These are phyloP conservation scores for Pyrus communis DNA, from an alignment of 306 rosid species.

Conservation along the genomic window DNA sequence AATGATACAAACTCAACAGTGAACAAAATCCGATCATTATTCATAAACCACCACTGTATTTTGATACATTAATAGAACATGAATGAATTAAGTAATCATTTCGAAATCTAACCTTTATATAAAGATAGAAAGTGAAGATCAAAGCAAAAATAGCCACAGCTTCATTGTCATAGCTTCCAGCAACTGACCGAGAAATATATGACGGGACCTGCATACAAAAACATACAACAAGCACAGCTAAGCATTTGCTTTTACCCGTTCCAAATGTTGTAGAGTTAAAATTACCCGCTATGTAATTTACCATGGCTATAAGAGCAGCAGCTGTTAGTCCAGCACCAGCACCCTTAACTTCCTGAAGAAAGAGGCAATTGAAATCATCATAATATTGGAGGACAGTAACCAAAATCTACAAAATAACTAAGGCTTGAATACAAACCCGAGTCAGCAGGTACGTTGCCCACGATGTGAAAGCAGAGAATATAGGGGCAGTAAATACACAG, in stretches of 20 bases:
- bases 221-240: background rate
- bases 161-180: conserved; percentile 99
- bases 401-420: background rate
- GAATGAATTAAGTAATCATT: background rate
- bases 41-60: background rate
- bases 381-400: conserved; percentile 6
- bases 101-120: conserved; percentile 66
- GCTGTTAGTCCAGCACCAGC: conserved; percentile 95
- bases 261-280: conserved; percentile 1
- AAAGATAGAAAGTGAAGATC: conserved; percentile 93
- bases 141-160: conserved; percentile 99
- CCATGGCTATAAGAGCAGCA: conserved; percentile 91
- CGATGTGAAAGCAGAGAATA: conserved; percentile 95
- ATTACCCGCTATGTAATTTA: conserved; percentile 32
- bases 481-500: conserved; percentile 95
- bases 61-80: conserved; percentile 4
- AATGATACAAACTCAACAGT: background rate
- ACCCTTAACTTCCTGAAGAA: conserved; percentile 87
- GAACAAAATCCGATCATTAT: background rate
- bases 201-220: conserved; percentile 75
- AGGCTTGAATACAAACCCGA: conserved; percentile 46
- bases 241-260: background rate
- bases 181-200: conserved; percentile 95
- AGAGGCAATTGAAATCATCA: conserved; percentile 13
- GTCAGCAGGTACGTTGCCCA: conserved; percentile 93